Conservation (phyloP, 2,329 filamentous ascomycete species). For the Orbilia quercus region DNA sequence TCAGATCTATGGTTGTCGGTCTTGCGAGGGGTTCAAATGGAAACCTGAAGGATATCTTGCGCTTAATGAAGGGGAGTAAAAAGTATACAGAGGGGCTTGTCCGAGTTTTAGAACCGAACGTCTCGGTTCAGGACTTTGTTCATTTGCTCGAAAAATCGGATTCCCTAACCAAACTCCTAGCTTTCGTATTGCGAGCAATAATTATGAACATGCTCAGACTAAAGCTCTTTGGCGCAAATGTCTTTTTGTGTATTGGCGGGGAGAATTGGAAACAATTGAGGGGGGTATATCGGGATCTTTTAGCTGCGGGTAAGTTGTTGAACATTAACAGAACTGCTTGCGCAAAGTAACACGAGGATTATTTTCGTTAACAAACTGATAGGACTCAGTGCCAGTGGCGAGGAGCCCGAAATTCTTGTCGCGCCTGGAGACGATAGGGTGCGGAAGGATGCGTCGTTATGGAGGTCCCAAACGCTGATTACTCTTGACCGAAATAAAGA, state of each 20-base stretch:
- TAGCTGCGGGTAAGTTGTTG: conserved; percentile 34
- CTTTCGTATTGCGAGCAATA: conserved; percentile 39
- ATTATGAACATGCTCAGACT: conserved; percentile 41
- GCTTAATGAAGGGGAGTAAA: conserved; percentile 13
- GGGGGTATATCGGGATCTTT: conserved; percentile 42
- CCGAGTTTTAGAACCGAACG: conserved; percentile 37
- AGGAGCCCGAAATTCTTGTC: conserved; percentile 41
- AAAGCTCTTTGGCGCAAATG: conserved; percentile 47
- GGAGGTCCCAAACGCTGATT: conserved; percentile 51
- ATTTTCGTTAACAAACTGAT: conserved; percentile 12
- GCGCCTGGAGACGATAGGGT: conserved; percentile 30
- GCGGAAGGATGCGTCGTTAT: conserved; percentile 49
- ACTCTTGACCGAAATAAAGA: conserved; percentile 41
- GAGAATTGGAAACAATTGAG: conserved; percentile 44
- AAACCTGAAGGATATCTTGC: conserved; percentile 27
- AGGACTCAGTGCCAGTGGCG: conserved; percentile 19
- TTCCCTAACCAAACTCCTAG: conserved; percentile 34
- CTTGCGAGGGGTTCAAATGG: conserved; percentile 27
- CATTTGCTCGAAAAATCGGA: conserved; percentile 34
- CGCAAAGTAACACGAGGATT: not conserved
- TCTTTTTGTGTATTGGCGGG: conserved; percentile 41
- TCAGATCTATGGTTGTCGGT: conserved; percentile 39
- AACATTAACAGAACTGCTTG: not conserved
- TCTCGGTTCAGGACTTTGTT: conserved; percentile 19
- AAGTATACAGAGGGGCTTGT: conserved; percentile 36